Evolutionary conservation across 306 rosid genomes (phyloP), one percentile per base, ranked within the genome.

Genomic region (Corylus americana): DNA sequence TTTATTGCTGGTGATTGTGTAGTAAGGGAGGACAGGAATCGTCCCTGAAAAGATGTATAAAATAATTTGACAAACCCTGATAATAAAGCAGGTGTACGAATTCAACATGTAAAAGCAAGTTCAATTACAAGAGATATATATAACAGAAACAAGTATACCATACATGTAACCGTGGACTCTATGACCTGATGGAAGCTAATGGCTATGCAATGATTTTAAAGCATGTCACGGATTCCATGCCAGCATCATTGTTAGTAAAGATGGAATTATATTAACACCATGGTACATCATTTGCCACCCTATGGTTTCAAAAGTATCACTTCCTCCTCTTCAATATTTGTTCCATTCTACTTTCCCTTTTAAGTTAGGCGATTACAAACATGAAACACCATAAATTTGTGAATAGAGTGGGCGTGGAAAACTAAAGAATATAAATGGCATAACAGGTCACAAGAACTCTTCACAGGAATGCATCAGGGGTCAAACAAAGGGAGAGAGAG

Each of bases 1-100:
- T 95, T 95, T 82, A 95, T 79, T 4, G 95, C 98, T 1, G 92
- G 91, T 47, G 98, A 95, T 70, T 90, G 94, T 50, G 98, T 91
- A 80, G 73, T 84, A 17, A 95, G 91, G 67, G 98, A 81, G 61
- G 97, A 79, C 71, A 95, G 95, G 86, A 95, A 95, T 51, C 91
- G 90, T 12, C 98, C 98, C 98, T 95, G 84, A 71, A 70, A 89
- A 35, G 11, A 78, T 67, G 9, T 42, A 7, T 59, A 16, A 35
- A 47, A 57, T 76, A n/a, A 49, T 58, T 42, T 4, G 31, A 20
- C 10, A 53, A 42, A 59, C 55, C 25, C 12, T 71, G 58, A 82
- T 61, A 77, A 3, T 66, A 73, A 78, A 83, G 12, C 29, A 74
- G 59, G 70, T 53, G 55, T 29, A 51, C 39, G 79, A 31, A 10